Evolutionary conservation across 306 rosid species (phyloP).

Genomic region (Cotoneaster glaucophyllus): DNA sequence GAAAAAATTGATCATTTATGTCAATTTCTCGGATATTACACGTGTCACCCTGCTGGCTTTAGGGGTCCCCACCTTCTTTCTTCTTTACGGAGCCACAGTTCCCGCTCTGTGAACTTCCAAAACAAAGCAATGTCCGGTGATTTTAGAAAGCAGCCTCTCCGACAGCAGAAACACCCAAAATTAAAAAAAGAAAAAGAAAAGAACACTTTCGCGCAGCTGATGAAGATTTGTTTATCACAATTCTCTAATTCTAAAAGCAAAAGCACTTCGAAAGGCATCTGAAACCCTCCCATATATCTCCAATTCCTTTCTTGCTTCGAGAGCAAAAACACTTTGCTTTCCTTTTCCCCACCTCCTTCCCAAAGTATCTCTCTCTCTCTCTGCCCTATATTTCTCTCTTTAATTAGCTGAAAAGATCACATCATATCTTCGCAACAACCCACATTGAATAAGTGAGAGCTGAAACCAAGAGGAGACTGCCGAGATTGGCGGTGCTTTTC

Average conservation of each 20-base stretch:
- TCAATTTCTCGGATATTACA: background rate
- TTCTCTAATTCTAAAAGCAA: conserved; percentile 23
- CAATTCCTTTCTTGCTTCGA: conserved; percentile 50
- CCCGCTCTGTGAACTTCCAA: background rate
- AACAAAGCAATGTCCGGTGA: background rate
- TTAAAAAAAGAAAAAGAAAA: too few relatives aligned
- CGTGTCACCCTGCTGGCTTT: background rate
- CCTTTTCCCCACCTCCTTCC: conserved; percentile 47
- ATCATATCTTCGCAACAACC: background rate
- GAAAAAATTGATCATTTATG: too few relatives aligned
- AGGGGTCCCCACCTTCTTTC: background rate
- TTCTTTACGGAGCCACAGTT: background rate
- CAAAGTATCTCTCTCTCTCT: conserved; percentile 41
- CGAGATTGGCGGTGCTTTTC: conserved; percentile 5
- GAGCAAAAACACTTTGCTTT: conserved; percentile 33
- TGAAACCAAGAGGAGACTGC: background rate
- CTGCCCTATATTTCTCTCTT: conserved; percentile 17
- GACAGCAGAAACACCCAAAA: background rate
- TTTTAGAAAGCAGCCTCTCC: background rate
- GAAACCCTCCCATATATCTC: background rate
- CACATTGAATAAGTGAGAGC: background rate
- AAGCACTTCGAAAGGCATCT: conserved; percentile 9
- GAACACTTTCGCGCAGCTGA: background rate
- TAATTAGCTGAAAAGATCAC: background rate
- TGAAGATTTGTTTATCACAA: conserved; percentile 6